Evolutionary conservation across 2,329 filamentous ascomycete genomes (phyloP), one percentile per base, ranked within the genome.

Genomic region (Pseudocercospora pini-densiflorae): DNA sequence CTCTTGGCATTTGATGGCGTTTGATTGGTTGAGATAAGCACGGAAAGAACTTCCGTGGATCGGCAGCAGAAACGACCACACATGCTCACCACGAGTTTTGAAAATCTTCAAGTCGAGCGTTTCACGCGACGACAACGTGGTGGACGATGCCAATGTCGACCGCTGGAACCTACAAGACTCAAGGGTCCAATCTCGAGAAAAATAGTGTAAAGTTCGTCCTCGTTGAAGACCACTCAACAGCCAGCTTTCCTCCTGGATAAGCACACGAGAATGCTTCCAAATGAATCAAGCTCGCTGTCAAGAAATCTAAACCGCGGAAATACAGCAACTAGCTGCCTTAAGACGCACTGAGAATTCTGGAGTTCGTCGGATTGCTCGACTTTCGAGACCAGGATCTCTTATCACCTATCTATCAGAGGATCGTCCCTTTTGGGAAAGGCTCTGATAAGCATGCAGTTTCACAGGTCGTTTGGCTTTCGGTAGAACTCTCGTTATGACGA

Each of bases 221-320:
- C 33, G 33, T 16, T 16, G 33, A 12, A 9, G 10, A 14, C 33
- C 10, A 36, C 33, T 14, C 12, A 16, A 36, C 33, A 36, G 10
- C 33, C 12, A 31, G 29, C 29, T 31, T 31, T 31, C 29, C 29
- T 31, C 29, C 29, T 31, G 33, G 12, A 36, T 36, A 43, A 43
- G 40, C 40, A n/a, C 24, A 40, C 19, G n/a, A 43, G 16, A 43
- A 43, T 43, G 5, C 40, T 43, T 43, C 40, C 19, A 51, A 14
- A 51, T 14, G 47, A 51, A 51, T 23, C 47, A 51, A 51, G 19
- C 23, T 12, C 47, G 14, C 54, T 40, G 29, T 33, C 54, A 58
- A 21, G 29, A 58, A 58, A 58, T 31, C 10, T 19, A 36, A 58
- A 55, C 57, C 57, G 57, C 57, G 57, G 57, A 59, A 59, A 59